A percentile compares a stretch with the other conserved stretches of the same genome.
Evolutionary conservation across 164 flowering plant species (phyloP).

Genomic region (Chimonanthus praecox): DNA sequence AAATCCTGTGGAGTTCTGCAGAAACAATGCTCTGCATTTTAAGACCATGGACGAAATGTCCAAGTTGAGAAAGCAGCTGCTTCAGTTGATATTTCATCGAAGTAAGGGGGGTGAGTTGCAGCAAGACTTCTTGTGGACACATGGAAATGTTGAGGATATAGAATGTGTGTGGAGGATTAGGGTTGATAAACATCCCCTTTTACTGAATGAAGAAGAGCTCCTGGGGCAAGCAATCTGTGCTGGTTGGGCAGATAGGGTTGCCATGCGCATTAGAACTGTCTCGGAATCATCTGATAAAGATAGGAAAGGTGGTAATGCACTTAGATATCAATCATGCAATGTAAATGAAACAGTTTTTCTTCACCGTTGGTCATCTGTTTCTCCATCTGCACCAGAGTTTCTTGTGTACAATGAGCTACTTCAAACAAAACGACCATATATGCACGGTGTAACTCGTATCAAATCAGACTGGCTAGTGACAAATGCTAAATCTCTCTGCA

Average conservation of each 20-base stretch:
- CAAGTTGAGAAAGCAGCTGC: constrained; percentile 81
- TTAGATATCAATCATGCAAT: constrained; percentile 66
- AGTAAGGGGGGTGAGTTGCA: constrained; percentile 18
- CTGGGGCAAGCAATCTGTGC: constrained; percentile 84
- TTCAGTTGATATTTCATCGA: constrained; percentile 57
- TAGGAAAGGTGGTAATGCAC: constrained; percentile 39
- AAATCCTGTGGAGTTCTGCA: constrained; percentile 55
- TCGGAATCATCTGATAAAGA: constrained; percentile 35
- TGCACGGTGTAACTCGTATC: constrained; percentile 81
- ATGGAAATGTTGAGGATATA: constrained; percentile 58
- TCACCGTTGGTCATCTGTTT: constrained; percentile 65
- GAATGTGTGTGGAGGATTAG: constrained; percentile 65
- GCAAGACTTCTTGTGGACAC: constrained; percentile 60
- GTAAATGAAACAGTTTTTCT: constrained; percentile 74
- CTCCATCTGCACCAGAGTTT: constrained; percentile 71
- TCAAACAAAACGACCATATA: constrained; percentile 72
- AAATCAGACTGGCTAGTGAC: constrained; percentile 77
- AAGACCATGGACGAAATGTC: constrained; percentile 98
- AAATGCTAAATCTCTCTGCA: constrained; percentile 58
- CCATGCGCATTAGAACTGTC: constrained; percentile 45
- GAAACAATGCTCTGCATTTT: constrained; percentile 45
- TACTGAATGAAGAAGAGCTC: constrained; percentile 61
- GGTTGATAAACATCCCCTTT: constrained; percentile 45
- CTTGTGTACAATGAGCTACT: constrained; percentile 76
- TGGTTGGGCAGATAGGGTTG: constrained; percentile 98